phyloP scores from a whole-genome alignment of 805 yeast genomes.

The Candida chilensis region DNA sequence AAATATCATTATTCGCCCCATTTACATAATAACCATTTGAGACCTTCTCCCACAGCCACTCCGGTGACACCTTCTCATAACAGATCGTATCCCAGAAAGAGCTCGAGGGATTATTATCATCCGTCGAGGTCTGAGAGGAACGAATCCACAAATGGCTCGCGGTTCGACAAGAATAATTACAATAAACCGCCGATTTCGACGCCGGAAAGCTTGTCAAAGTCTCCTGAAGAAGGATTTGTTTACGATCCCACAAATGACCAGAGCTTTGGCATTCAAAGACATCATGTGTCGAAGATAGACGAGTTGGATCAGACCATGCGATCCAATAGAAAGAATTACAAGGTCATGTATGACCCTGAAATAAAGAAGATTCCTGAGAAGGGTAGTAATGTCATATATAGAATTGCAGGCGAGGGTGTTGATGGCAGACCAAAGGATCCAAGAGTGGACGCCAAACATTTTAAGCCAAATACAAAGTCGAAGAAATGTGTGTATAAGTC shows the following conservation, averaged over 20 bases:
- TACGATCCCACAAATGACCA: not conserved
- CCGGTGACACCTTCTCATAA: no score
- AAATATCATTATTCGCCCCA: no score
- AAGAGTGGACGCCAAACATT: conserved; percentile 15
- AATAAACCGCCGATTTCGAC: no score
- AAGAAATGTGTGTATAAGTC: conserved; percentile 32
- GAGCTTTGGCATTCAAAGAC: not conserved
- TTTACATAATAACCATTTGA: no score
- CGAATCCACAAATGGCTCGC: no score
- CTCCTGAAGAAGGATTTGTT: no score
- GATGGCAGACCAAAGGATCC: conserved; percentile 26
- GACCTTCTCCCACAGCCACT: no score
- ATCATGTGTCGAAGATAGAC: not conserved
- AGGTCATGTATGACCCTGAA: conserved; percentile 44
- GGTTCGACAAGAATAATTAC: no score
- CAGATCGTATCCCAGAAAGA: no score
- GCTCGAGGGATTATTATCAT: no score
- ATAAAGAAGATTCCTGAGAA: conserved; percentile 29
- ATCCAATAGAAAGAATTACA: conserved; percentile 18
- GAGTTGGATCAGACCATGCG: not conserved
- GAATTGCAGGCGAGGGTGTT: conserved; percentile 20
- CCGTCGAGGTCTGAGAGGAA: no score
- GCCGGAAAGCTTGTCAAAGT: no score
- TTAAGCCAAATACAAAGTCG: conserved; percentile 27
- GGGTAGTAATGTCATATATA: conserved; percentile 22